Conservation (phyloP, 306 rosid genomes). For the Hylodesmum podocarpum region DNA sequence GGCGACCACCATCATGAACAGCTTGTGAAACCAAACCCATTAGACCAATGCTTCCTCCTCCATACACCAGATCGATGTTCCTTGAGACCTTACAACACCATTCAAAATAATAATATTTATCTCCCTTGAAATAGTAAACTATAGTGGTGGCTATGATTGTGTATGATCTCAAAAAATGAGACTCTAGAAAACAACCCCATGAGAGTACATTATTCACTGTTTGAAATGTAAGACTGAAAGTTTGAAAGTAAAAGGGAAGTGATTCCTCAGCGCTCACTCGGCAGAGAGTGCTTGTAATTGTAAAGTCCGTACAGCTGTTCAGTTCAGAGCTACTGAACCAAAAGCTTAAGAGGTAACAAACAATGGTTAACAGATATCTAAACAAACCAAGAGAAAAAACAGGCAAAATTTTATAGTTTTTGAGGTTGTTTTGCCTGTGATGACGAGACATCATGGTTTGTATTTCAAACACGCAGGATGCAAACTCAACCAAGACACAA, state of each 20-base stretch:
- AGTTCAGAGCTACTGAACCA: constrained; percentile 6
- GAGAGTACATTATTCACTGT: constrained; percentile 22
- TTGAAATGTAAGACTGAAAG: constrained; percentile 15
- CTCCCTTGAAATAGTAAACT: constrained; percentile 18
- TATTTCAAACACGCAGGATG: not conserved
- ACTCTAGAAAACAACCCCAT: constrained; percentile 28
- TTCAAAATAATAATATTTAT: constrained; percentile 11
- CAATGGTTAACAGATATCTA: not conserved
- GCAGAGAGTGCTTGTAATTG: constrained; percentile 13
- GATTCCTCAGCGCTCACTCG: constrained; percentile 21
- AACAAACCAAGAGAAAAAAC: not conserved
- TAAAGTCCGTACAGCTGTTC: not conserved
- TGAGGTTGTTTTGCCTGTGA: not conserved
- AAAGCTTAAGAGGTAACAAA: constrained; percentile 16
- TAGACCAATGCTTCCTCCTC: constrained; percentile 98
- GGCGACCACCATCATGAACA: constrained; percentile 99
- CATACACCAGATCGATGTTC: constrained; percentile 96
- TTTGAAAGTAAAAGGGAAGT: not conserved
- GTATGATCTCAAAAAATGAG: constrained; percentile 25
- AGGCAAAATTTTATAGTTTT: not conserved
- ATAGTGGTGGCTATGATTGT: constrained; percentile 21
- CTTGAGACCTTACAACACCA: constrained; percentile 72
- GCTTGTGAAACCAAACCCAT: constrained; percentile 99
- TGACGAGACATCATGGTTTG: not conserved
- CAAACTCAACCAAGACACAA: not conserved